Base-by-base conservation (phyloP, 306 rosid species). In the Rubus idaeus region DNA sequence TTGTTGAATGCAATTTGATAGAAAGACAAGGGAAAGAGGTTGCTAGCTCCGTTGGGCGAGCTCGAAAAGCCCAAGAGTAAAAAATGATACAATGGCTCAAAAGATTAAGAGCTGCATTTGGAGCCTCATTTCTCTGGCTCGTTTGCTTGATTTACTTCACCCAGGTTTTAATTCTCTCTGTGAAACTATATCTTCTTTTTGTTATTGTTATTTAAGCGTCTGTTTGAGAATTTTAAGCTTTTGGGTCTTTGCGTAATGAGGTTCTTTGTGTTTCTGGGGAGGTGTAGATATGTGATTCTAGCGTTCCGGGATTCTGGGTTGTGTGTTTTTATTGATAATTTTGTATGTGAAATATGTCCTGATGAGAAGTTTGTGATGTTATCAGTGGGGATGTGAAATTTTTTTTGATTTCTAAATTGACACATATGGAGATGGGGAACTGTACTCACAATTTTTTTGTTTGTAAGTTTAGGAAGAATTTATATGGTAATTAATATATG, bases 111-210 rank as follows among this genome's bases (percentile, higher is more conserved):
- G 84, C 89, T 53, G 81, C 89, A 57, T 92, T 90, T 52, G 96
- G 96, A 75, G 82, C 85, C 40, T 87, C 92, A 6, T 92, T 90
- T 84, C 86, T 92, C 35, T 92, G 96, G 96, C 85, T 92, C 47
- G 78, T 92, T 82, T 92, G 94, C 86, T 82, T 92, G 89, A 82
- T 92, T 79, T 90, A 92, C 92, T 92, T 92, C 89, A 92, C 96
- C 78, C 97, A 89, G 97, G 96, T 92, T 81, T 26, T 46, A 8
- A 1, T 72, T 72, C 75, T 63, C 7, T 40, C 14, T 50, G 3
- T n/a, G 2, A 37, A 40, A 14, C 30, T 39, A 2, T 11, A 5
- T 10, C 6, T 16, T 58, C 14, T 46, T 69, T 1, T 8, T n/a
- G 18, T 37, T 39, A 12, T 17, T 20, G n/a, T 17, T 30, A 30